Conservation (phyloP, 164 flowering plant genomes). For the Macadamia integrifolia region DNA sequence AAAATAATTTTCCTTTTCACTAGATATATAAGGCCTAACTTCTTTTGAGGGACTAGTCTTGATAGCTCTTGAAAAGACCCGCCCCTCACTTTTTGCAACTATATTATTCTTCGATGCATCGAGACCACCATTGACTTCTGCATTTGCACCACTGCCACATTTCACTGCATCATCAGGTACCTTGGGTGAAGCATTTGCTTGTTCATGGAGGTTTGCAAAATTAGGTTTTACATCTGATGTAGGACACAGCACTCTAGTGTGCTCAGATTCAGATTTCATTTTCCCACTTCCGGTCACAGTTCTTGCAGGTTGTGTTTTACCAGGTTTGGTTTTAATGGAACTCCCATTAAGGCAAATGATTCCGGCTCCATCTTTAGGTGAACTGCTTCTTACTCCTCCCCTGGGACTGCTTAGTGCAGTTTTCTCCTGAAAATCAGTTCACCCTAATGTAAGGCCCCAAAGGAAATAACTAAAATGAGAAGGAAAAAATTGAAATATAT, state of each 20-base stretch:
- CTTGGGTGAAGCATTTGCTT: slow-evolving; percentile 20
- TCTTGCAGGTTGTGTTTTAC: slow-evolving; percentile 29
- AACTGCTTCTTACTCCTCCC: slow-evolving; percentile 16
- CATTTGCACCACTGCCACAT: slow-evolving; percentile 1
- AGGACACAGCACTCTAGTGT: slow-evolving; percentile 3
- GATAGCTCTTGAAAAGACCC: slow-evolving; percentile 3
- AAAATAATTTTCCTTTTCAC: slow-evolving; percentile 24
- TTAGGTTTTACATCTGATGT: slow-evolving; percentile 17
- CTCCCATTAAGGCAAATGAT: slow-evolving; percentile 23
- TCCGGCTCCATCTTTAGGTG: slow-evolving; percentile 15
- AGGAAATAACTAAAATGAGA: neutral
- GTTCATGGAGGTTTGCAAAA: slow-evolving; percentile 16
- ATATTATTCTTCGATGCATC: slow-evolving; percentile 3
- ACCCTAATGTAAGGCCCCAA: neutral
- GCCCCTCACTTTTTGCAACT: neutral
- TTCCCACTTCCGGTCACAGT: slow-evolving; percentile 9
- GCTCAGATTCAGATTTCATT: slow-evolving; percentile 15
- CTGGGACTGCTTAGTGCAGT: slow-evolving; percentile 22
- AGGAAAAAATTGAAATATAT: neutral
- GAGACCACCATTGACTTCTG: slow-evolving; percentile 8
- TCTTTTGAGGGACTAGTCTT: slow-evolving; percentile 7
- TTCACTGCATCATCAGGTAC: slow-evolving; percentile 8
- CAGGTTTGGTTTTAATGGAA: slow-evolving; percentile 24
- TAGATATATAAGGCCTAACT: neutral
- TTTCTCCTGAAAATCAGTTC: slow-evolving; percentile 20